phyloP scores from a whole-genome alignment of 331 rosid genomes.

The Malus hybrid region DNA sequence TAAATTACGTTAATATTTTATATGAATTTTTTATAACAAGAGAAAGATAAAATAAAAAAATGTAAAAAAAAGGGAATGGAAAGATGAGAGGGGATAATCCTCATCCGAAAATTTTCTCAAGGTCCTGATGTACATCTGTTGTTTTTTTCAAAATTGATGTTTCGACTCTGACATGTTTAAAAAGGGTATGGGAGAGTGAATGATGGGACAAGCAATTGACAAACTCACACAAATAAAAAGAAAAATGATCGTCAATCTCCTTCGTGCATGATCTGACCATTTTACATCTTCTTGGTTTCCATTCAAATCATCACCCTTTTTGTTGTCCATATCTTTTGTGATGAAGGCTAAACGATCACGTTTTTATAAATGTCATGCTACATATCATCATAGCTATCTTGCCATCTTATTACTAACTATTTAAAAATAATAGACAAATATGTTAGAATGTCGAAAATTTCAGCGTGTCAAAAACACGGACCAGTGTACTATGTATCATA shows the following conservation, averaged over 20 bases:
- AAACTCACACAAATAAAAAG: background rate
- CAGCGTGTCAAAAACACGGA: accelerated
- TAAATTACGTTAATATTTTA: no score
- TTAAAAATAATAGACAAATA: no score
- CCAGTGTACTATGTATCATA: no score
- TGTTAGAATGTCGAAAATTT: no score
- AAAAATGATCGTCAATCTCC: background rate
- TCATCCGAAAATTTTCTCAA: no score
- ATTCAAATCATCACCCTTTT: background rate
- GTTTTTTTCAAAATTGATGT: background rate
- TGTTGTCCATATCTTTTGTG: background rate
- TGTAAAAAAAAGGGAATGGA: no score
- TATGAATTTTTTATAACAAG: no score
- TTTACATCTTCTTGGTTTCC: background rate
- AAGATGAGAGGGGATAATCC: no score
- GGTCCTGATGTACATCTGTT: no score
- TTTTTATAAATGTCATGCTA: background rate
- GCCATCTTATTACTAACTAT: no score
- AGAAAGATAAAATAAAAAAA: no score
- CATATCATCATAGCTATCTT: no score
- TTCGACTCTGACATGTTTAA: background rate
- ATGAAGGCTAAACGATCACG: background rate
- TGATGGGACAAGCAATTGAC: conserved; percentile 3
- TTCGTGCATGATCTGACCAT: background rate
- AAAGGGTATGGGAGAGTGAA: background rate